These are phyloP conservation scores for Thermoascus crustaceus DNA, from an alignment of 2,329 filamentous ascomycete genomes.

Conservation along the genomic window DNA sequence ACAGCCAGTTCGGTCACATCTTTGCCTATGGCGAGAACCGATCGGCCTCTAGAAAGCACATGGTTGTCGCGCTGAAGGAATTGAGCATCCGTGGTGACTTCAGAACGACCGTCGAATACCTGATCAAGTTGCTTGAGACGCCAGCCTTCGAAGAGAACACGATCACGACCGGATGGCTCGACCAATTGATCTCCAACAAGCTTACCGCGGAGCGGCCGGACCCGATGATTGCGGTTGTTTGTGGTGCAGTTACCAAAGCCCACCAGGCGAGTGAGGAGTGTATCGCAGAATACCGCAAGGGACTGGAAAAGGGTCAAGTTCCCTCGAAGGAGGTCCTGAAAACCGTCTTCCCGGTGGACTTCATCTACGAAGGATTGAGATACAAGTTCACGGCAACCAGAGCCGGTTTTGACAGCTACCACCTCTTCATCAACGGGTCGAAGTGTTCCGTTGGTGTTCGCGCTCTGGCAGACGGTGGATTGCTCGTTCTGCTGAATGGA, in stretches of 20 bases:
- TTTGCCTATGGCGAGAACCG: constrained; percentile 98
- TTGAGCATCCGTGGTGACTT: constrained; percentile 99
- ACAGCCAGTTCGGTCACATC: constrained; percentile 98
- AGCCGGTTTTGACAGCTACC: constrained; percentile 87
- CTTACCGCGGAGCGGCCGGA: constrained; percentile 94
- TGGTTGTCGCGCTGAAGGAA: constrained; percentile 98
- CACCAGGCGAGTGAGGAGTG: constrained; percentile 89
- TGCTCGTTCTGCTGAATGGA: constrained; percentile 81
- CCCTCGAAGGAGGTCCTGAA: constrained; percentile 94
- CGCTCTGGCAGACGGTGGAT: constrained; percentile 84
- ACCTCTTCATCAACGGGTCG: constrained; percentile 97
- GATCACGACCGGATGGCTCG: constrained; percentile 96
- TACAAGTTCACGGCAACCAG: constrained; percentile 98
- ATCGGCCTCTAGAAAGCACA: constrained; percentile 92
- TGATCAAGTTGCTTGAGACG: constrained; percentile 97
- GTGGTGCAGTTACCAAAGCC: constrained; percentile 89
- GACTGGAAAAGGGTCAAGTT: constrained; percentile 94
- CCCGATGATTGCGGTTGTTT: constrained; percentile 85
- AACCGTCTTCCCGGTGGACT: constrained; percentile 95
- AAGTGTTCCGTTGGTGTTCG: constrained; percentile 91
- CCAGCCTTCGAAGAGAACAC: constrained; percentile 98
- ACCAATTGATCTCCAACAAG: constrained; percentile 97
- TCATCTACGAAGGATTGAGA: constrained; percentile 92
- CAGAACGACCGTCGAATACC: constrained; percentile 94
- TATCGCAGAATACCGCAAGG: constrained; percentile 75